phyloP scores from a whole-genome alignment of 202 grass and related monocot genomes.

The Thinopyrum obtusiflorum region DNA sequence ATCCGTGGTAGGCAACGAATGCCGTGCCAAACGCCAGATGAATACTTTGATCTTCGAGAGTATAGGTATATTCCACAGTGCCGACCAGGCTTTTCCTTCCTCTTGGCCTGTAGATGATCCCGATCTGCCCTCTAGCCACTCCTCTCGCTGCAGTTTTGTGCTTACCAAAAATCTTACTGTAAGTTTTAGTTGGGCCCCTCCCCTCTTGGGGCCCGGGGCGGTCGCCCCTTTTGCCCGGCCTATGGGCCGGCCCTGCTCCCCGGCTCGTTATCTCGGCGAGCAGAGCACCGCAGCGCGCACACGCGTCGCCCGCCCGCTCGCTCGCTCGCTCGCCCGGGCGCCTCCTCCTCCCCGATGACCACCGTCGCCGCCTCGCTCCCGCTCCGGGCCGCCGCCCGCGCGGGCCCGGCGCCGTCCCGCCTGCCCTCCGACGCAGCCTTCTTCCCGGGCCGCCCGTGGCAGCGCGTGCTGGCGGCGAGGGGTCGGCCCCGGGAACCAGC shows the following conservation, averaged over 20 bases:
- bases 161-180: too few species aligned
- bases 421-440: neutral
- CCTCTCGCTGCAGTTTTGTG: too few species aligned
- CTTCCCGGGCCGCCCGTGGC: neutral
- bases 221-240: too few species aligned
- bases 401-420: neutral
- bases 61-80: too few species aligned
- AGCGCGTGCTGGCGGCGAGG: neutral
- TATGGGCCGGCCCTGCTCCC: constrained; percentile 27
- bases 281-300: neutral
- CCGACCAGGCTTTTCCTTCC: too few species aligned
- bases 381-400: constrained; percentile 19
- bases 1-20: too few species aligned
- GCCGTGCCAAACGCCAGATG: too few species aligned
- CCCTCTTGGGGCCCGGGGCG: too few species aligned
- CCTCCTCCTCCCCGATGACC: constrained; percentile 9
- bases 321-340: neutral
- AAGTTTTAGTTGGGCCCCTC: too few species aligned
- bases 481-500: neutral
- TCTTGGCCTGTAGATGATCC: too few species aligned
- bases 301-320: neutral
- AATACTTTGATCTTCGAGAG: too few species aligned
- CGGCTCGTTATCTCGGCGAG: constrained; percentile 32
- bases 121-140: too few species aligned
- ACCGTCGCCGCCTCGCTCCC: constrained; percentile 36